Percentiles rank a stretch among this genome's conserved stretches.
phyloP scores from a whole-genome alignment of 345 rosid species.

The Populus nigra region DNA sequence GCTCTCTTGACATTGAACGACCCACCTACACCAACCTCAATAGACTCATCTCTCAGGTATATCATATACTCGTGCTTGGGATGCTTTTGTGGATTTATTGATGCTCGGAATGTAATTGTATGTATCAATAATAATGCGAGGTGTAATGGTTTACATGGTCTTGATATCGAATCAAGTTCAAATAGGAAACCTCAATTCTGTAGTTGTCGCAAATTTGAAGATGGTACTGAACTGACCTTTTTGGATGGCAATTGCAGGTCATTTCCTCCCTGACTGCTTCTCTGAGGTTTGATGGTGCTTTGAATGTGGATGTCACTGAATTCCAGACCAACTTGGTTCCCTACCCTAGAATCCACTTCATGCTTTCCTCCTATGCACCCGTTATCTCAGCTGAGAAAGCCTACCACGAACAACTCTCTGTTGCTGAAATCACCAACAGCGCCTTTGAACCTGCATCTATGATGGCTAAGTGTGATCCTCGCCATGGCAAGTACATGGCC shows the following conservation, averaged over 20 bases:
- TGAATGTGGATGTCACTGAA: slow-evolving; percentile 33
- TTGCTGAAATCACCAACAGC: slow-evolving; percentile 29
- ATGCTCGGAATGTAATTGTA: neutral
- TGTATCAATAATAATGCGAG: no score
- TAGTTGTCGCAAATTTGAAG: neutral
- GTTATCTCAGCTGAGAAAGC: slow-evolving; percentile 33
- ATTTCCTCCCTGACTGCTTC: slow-evolving; percentile 31
- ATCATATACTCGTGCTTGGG: neutral
- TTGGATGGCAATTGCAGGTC: slow-evolving; percentile 7
- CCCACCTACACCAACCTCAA: slow-evolving; percentile 32
- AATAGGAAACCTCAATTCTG: no score
- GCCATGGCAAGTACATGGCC: slow-evolving; percentile 33
- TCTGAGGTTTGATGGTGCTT: slow-evolving; percentile 30
- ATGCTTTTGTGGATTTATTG: neutral
- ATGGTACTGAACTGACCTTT: neutral
- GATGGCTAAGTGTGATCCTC: slow-evolving; percentile 34
- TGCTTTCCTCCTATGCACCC: slow-evolving; percentile 32
- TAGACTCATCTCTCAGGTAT: slow-evolving; percentile 31
- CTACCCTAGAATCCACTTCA: slow-evolving; percentile 32
- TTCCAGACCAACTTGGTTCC: slow-evolving; percentile 33
- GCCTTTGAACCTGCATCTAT: slow-evolving; percentile 32
- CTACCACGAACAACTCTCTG: slow-evolving; percentile 29
- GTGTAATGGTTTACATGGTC: no score
- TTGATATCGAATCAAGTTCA: no score
- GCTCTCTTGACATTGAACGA: slow-evolving; percentile 32